A percentile compares a stretch with the other conserved stretches of the same genome.
Conservation (phyloP, 2,329 filamentous ascomycete genomes). For the Aspergillus sp. region DNA sequence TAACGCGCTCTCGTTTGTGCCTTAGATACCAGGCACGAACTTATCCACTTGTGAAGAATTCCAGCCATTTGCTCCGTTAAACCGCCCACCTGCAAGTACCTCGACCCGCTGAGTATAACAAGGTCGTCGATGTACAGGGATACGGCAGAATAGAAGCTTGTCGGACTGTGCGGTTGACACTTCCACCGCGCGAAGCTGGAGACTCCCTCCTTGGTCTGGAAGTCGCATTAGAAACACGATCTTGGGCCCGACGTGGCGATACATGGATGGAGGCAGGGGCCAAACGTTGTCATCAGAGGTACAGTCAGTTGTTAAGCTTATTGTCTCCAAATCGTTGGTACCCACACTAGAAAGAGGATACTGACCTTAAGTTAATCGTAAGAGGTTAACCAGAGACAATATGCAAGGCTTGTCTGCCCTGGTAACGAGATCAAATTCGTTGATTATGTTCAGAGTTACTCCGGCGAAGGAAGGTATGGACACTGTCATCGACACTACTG, state of each 20-base stretch:
- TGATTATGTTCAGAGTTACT: slow-evolving; percentile 1
- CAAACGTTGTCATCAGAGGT: neutral
- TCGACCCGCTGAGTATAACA: slow-evolving; percentile 2
- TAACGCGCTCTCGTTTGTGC: too few species aligned
- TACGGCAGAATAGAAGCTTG: slow-evolving; percentile 2
- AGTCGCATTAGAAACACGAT: neutral
- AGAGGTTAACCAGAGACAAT: neutral
- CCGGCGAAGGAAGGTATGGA: neutral
- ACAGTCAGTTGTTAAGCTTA: neutral
- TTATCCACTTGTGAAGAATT: too few species aligned
- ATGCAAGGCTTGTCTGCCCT: slow-evolving; percentile 2
- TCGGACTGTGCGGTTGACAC: slow-evolving; percentile 1
- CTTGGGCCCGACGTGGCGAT: neutral
- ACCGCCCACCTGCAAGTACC: neutral
- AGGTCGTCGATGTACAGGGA: slow-evolving; percentile 3
- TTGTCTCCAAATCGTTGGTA: neutral
- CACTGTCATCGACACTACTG: neutral
- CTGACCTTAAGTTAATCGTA: neutral
- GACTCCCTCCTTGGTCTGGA: neutral
- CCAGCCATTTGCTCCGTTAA: too few species aligned
- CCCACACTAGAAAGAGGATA: neutral
- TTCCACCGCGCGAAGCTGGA: neutral
- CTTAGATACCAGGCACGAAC: too few species aligned
- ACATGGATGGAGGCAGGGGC: neutral
- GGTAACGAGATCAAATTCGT: slow-evolving; percentile 4